Base-by-base conservation (phyloP, 345 rosid species). In the Populus simonii region DNA sequence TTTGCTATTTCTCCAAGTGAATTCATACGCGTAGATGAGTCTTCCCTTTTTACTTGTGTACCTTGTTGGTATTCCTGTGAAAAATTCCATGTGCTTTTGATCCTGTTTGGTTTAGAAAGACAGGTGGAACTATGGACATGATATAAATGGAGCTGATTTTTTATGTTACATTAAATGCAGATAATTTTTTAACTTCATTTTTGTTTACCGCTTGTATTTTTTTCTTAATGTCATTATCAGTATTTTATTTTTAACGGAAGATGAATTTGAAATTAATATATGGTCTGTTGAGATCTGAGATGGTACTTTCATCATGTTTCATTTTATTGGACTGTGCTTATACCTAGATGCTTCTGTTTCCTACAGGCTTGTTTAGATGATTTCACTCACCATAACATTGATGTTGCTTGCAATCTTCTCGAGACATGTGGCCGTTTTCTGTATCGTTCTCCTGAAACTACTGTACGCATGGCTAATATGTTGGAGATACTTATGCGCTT, bases 341-440 rank as follows among this genome's bases (percentile, higher is more conserved):
- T 78, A 33, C 16, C 12, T 76, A 51, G 38, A 47, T 62, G 39
- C 18, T 53, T 43, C 25, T 9, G 70, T 61, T 59, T 77, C 16
- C 57, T 81, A 62, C 89, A 96, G 99, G 89, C 98, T 74, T 96
- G 99, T 89, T 89, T 91, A 81, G 99, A 96, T 86, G 99, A 96
- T 81, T 96, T 96, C 81, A 90, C 97, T 80, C 99, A 94, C 85
- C 99, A 96, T 83, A 96, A 96, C 89, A 96, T 96, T 84, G 98
- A 96, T 82, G 97, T 92, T 72, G 97, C 97, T 68, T 96, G 99
- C 88, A 92, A 96, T 90, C 98, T 96, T 83, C 89, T 92, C 49
- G 98, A 96, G 93, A 96, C 98, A 8, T 96, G 99, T 82, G 99
- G 99, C 41, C 97, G 97, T 74, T 96, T 94, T 85, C 89, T 96